Base-by-base conservation (phyloP, 371 early-diverging fungal genomes). In the Mortierella sp. region DNA sequence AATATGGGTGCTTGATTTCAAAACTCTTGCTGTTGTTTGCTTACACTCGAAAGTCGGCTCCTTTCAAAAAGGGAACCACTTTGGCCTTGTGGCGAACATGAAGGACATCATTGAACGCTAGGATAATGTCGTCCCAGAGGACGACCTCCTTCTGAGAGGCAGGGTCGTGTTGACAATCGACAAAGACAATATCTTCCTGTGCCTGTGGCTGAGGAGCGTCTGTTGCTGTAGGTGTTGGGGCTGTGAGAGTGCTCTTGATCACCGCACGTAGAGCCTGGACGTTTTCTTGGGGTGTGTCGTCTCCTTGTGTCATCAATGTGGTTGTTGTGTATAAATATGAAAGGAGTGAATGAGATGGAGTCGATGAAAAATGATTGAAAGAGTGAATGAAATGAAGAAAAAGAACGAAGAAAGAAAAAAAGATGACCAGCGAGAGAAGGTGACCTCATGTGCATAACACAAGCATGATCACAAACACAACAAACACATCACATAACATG, bases 81-180 rank as follows among this genome's bases (percentile, higher is more conserved):
- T 21, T 65, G 38, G 65, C 65, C 24, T 65, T 65, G 21, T 65
- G 65, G 9, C 65, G 65, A 19, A 65, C 38, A 24, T 65, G 65
- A 19, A 65, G 65, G 21, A 38, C 65, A 38, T 65, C 65, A 24
- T 38, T 65, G 16, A 65, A 65, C 21, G 65, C 65, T 38, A 65
- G 31, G 16, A 65, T 34, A 34, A 65, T 38, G 38, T 65, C 65
- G 42, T 65, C 65, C 65, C 65, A 65, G 31, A 65, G 65, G 21
- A 65, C 42, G 19, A 65, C 65, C 24, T 65, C 65, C 38, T 65
- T 65, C 9, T 65, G 21, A 21, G 65, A 38, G 9, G 38, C 38
- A 6, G 65, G 65, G 38, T 65, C 65, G 65, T 65, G 65, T 34
- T 38, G 65, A 38, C 65, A 65, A 21, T 65, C 65, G 24, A 65